These are phyloP conservation scores for Kwoniella heveanensis DNA, from an alignment of 768 basidiomycete genomes.

Conservation along the genomic window DNA sequence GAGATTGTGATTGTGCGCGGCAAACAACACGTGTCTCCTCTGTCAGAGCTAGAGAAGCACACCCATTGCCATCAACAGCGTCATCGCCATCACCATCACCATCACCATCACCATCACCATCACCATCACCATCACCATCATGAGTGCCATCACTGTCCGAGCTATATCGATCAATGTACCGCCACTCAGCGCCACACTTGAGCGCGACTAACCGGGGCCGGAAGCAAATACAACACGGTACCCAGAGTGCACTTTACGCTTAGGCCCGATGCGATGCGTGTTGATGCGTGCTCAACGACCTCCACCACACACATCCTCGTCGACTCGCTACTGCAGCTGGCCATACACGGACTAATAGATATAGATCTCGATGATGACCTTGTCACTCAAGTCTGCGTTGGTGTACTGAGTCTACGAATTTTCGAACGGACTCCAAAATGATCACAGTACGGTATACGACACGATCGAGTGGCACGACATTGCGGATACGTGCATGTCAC, in stretches of 20 bases:
- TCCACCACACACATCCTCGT: neutral
- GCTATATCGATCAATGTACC: neutral
- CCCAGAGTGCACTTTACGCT: no score
- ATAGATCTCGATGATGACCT: neutral
- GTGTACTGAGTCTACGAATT: neutral
- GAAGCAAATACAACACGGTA: neutral
- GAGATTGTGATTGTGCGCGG: no score
- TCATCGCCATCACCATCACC: neutral
- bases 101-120: neutral
- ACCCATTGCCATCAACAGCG: no score
- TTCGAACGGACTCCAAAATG: neutral
- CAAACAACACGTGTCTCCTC: no score
- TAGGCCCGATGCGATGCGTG: neutral
- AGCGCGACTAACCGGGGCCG: neutral
- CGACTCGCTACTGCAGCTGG: neutral
- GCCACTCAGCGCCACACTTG: neutral
- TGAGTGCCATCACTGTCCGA: neutral
- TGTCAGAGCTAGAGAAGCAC: no score
- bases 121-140: neutral
- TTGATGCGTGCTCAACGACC: neutral
- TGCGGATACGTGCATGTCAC: no score
- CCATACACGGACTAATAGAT: no score
- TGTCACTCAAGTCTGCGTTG: no score
- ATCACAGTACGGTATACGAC: neutral
- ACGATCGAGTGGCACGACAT: neutral